phyloP scores from a whole-genome alignment of 2,329 filamentous ascomycete genomes.

The Sarocladiaceae sp. region DNA sequence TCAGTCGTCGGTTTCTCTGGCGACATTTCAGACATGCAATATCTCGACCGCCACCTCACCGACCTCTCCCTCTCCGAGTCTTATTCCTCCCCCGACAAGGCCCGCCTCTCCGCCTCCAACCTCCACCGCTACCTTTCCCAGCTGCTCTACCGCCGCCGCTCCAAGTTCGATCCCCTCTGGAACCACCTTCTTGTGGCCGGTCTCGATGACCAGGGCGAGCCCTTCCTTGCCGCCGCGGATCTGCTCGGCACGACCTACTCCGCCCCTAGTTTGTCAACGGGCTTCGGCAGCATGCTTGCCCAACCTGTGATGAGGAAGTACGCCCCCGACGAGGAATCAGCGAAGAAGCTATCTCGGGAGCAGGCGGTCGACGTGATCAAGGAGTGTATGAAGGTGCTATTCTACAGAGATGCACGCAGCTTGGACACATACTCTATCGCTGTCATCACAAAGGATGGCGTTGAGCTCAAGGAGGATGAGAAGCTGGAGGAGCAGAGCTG shows the following conservation, averaged over 20 bases:
- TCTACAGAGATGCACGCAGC: conserved; percentile 93
- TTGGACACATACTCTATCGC: conserved; percentile 89
- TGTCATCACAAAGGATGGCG: conserved; percentile 81
- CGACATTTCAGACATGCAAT: conserved; percentile 99
- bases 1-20: conserved; percentile 91
- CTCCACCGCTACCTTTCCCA: conserved; percentile 95
- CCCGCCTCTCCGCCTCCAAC: conserved; percentile 78
- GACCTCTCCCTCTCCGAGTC: conserved; percentile 85
- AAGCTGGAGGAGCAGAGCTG: conserved; percentile 94
- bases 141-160: conserved; percentile 91
- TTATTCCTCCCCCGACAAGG: conserved; percentile 52
- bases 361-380: conserved; percentile 75
- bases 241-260: conserved; percentile 90
- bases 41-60: conserved; percentile 85
- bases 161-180: conserved; percentile 96
- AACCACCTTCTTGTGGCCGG: conserved; percentile 92
- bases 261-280: conserved; percentile 83
- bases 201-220: conserved; percentile 71
- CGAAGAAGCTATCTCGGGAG: conserved; percentile 68
- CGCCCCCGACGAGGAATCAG: conserved; percentile 79
- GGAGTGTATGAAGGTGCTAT: conserved; percentile 98
- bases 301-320: conserved; percentile 83
- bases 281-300: conserved; percentile 88
- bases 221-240: conserved; percentile 90
- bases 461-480: conserved; percentile 79